These are phyloP conservation scores for Ochetophila trinervis DNA, from an alignment of 306 rosid species.

Conservation along the genomic window DNA sequence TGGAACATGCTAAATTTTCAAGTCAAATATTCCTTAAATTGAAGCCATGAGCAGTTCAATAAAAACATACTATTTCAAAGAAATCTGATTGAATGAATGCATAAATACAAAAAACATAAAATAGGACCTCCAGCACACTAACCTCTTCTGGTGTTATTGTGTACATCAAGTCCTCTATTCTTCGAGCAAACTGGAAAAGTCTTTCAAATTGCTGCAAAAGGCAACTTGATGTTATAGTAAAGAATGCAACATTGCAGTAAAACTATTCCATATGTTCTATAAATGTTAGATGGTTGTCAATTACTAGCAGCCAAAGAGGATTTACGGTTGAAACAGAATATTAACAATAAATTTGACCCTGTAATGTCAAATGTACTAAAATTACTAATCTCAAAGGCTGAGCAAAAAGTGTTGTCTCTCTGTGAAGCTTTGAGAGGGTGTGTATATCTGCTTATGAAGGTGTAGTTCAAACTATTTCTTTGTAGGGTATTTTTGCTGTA, in stretches of 20 bases:
- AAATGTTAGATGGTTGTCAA: not conserved
- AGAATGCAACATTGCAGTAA: not conserved
- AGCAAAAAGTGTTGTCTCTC: not conserved
- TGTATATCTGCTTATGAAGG: not conserved
- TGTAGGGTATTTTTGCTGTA: not conserved
- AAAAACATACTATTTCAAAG: not conserved
- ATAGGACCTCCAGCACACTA: conserved; percentile 22
- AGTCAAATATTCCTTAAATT: not conserved
- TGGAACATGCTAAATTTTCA: too few species aligned
- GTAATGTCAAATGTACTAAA: not conserved
- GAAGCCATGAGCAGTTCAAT: too few species aligned
- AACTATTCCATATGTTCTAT: not conserved
- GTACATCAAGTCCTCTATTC: conserved; percentile 79
- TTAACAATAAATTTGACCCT: not conserved
- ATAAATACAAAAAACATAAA: not conserved
- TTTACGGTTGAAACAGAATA: not conserved
- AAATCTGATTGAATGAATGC: not conserved
- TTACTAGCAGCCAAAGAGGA: not conserved
- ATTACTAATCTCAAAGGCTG: not conserved
- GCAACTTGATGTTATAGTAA: not conserved
- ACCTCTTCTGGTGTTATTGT: conserved; percentile 92
- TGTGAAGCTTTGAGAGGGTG: not conserved
- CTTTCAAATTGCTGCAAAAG: conserved; percentile 88
- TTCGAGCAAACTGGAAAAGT: conserved; percentile 88
- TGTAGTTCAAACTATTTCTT: not conserved